Evolutionary conservation across 108 stramenopile genomes (phyloP).

Genomic region (Nannochloropsis salina): DNA sequence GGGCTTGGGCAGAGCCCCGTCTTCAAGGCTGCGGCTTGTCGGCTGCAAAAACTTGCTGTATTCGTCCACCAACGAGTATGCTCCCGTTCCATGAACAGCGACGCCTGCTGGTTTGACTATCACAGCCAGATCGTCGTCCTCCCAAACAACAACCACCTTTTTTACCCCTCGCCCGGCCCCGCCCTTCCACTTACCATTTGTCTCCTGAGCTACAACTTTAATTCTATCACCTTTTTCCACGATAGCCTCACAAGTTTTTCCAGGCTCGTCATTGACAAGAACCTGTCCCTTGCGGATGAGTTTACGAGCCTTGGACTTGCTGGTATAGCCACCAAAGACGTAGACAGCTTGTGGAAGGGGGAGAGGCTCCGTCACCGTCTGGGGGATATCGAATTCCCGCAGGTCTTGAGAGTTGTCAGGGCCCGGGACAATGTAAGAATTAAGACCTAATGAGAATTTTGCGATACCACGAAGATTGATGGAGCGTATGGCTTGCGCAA

Average conservation of each 20-base stretch:
- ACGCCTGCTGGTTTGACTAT: background rate
- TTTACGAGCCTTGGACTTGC: slow-evolving; percentile 19
- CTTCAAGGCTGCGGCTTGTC: background rate
- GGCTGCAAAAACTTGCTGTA: background rate
- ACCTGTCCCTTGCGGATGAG: slow-evolving; percentile 3
- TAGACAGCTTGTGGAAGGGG: background rate
- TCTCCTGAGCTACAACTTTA: background rate
- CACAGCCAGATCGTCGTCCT: background rate
- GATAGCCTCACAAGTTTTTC: background rate
- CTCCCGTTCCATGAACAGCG: background rate
- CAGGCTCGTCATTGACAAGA: background rate
- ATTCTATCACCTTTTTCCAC: background rate
- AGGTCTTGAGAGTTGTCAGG: slow-evolving; percentile 2
- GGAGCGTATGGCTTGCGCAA: background rate
- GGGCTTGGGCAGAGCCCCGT: background rate
- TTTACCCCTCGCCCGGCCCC: background rate
- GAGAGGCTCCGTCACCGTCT: background rate
- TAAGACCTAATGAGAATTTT: no score
- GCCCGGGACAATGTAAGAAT: background rate
- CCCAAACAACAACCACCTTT: background rate
- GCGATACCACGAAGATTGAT: background rate
- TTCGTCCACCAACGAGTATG: slow-evolving; percentile 3
- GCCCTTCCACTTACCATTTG: background rate
- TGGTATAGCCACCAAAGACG: background rate
- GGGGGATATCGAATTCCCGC: background rate